These are phyloP conservation scores for Penicillium psychrosexuale DNA, from an alignment of 2,329 filamentous ascomycete species.

Conservation along the genomic window DNA sequence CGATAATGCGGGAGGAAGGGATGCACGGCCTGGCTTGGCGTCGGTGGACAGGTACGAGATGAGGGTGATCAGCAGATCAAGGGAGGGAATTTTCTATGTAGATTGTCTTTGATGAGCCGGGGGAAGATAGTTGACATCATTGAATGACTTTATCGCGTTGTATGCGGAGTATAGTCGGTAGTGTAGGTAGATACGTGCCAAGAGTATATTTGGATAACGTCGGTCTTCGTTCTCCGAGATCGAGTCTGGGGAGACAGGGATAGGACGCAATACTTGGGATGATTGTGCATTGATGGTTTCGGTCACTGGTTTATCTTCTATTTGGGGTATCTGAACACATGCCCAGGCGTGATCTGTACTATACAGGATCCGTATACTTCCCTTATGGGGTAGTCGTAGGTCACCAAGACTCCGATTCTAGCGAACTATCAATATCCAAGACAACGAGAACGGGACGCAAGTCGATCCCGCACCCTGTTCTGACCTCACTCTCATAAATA, in stretches of 20 bases:
- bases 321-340: not conserved
- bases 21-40: conserved; percentile 31
- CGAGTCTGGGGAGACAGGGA: not conserved
- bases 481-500: not conserved
- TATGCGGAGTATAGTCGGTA: too few relatives aligned
- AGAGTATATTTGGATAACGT: conserved; percentile 2
- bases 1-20: conserved; percentile 28
- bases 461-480: not conserved
- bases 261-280: not conserved
- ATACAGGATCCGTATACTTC: not conserved
- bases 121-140: not conserved
- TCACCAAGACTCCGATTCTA: not conserved
- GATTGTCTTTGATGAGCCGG: too few relatives aligned
- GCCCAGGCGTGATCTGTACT: not conserved
- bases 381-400: not conserved
- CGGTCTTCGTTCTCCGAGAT: conserved; percentile 1
- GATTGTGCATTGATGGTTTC: not conserved
- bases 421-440: not conserved
- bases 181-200: not conserved
- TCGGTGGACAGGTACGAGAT: conserved; percentile 4
- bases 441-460: not conserved
- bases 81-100: conserved; percentile 1
- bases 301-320: not conserved
- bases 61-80: conserved; percentile 17
- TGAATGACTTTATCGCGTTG: conserved; percentile 5